Evolutionary conservation across 805 yeast genomes (phyloP).

Genomic region (Candida cerambycidarum): DNA sequence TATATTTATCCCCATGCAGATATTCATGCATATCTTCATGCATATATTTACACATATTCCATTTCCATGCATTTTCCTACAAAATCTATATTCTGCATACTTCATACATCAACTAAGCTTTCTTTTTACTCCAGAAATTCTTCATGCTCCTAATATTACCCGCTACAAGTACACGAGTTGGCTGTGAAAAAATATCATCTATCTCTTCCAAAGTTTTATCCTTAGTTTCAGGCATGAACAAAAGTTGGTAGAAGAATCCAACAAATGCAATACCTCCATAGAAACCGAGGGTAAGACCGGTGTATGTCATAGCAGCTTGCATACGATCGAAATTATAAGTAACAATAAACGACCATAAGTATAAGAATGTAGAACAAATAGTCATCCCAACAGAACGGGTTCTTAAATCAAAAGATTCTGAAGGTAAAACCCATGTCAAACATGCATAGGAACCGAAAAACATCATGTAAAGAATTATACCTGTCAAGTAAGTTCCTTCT

Average conservation of each 20-base stretch:
- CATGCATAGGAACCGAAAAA: conserved; percentile 68
- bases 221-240: conserved; percentile 66
- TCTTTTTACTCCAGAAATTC: conserved; percentile 8
- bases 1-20: no score
- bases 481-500: conserved; percentile 60
- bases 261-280: conserved; percentile 65
- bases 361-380: conserved; percentile 52
- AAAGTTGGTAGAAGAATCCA: conserved; percentile 55
- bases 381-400: conserved; percentile 68
- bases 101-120: background rate
- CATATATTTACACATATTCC: no score
- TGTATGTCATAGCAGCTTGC: conserved; percentile 56
- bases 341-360: conserved; percentile 62
- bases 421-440: conserved; percentile 67
- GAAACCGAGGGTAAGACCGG: conserved; percentile 65
- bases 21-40: no score
- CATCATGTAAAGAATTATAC: conserved; percentile 61
- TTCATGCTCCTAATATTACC: conserved; percentile 34
- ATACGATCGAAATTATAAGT: conserved; percentile 62
- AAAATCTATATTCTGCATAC: background rate
- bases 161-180: conserved; percentile 40
- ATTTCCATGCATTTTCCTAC: no score
- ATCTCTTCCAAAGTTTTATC: conserved; percentile 71
- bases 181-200: conserved; percentile 52
- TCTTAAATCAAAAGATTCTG: conserved; percentile 60